Evolutionary conservation across 1,139 yeast genomes (phyloP), one percentile per base, ranked within the genome.

Genomic region (Nakaseomyces sp.): DNA sequence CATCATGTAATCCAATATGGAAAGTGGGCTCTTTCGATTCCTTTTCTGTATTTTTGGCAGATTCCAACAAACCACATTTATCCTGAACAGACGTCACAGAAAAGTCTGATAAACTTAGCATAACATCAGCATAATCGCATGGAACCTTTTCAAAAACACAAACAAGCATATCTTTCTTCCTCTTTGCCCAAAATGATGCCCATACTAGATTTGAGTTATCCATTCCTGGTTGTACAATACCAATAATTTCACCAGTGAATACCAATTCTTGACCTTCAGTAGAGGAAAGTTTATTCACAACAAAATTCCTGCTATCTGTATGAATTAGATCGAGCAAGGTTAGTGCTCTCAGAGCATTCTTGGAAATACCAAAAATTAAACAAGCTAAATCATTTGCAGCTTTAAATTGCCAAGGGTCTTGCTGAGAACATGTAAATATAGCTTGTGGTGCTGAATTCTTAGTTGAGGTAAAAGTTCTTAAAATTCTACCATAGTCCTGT

Each of bases 361-460:
- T 78, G 48, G 86, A 78, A 12, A 85, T 78, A 15, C 96, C 96
- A 66, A 88, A 85, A 69, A 85, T 80, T 52, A 87, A 70, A 59
- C 95, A 84, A 0, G 96, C 95, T 54, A 88, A 70, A 63, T 89
- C 96, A 58, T 89, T 89, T 12, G 94, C 89, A 6, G 95, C 89
- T 54, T 78, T 77, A 41, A 89, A 76, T 20, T 71, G 66, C 86
- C 91, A 89, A 0, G 96, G 96, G 42, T 76, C 72, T 10, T 74
- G 77, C 18, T 76, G 68, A n/a, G 77, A 79, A 40, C 94, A 85
- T 0, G 96, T 87, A 61, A 89, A 82, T 4, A 88, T 82, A 0
- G 95, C 91, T 58, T 82, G 87, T 32, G 89, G 89, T 1, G 81
- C 71, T 1, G 80, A 70, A 47, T 79, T 81, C 53, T 80, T 82